Percentiles rank a stretch among this genome's conserved stretches.
These are phyloP conservation scores for Vitis hybrid DNA, from an alignment of 177 flowering plant species.

Conservation along the genomic window DNA sequence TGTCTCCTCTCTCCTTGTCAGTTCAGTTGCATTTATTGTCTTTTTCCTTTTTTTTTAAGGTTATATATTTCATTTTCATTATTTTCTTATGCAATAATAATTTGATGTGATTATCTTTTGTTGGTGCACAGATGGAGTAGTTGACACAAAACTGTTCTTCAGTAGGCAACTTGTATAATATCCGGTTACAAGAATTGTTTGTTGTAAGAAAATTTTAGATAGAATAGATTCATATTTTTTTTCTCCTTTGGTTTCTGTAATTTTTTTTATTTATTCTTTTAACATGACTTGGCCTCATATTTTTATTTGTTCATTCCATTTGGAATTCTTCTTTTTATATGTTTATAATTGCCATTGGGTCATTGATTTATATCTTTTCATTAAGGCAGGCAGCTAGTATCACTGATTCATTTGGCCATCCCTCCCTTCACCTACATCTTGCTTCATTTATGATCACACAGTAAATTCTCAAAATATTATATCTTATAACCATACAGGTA, in stretches of 20 bases:
- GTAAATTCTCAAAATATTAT: too few relatives aligned
- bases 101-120: too few relatives aligned
- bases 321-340: not conserved
- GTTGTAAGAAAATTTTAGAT: conserved; percentile 1
- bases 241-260: too few relatives aligned
- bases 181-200: not conserved
- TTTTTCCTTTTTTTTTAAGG: not conserved
- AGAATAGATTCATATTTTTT: not conserved
- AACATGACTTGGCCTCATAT: not conserved
- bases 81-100: not conserved
- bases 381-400: not conserved
- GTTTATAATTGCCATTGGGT: not conserved
- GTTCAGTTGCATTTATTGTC: not conserved
- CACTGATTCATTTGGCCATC: too few relatives aligned
- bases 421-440: too few relatives aligned
- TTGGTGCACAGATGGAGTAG: too few relatives aligned
- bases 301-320: not conserved
- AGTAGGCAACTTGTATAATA: conserved; percentile 9
- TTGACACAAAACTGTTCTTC: not conserved
- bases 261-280: too few relatives aligned
- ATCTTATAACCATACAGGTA: too few relatives aligned
- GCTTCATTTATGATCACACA: too few relatives aligned
- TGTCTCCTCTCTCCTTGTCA: not conserved
- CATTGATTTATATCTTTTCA: not conserved
- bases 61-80: not conserved